Evolutionary conservation across 345 rosid genomes (phyloP).

Genomic region (Eucalyptus erythrocorys): DNA sequence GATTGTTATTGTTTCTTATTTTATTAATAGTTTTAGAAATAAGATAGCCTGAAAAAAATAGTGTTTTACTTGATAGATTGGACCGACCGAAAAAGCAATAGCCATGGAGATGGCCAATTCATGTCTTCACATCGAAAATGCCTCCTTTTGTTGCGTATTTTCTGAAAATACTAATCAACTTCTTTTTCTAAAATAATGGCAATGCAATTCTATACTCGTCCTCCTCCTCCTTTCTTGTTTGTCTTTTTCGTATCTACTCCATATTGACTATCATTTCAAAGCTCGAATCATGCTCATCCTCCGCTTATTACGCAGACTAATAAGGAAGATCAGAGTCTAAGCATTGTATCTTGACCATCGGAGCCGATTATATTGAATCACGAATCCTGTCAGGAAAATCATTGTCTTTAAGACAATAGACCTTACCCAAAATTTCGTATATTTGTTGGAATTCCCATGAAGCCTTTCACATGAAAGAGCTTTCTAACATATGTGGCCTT

Average conservation of each 20-base stretch:
- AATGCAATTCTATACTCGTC: too few species aligned
- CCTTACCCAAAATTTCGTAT: neutral
- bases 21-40: neutral
- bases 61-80: neutral
- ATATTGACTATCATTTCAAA: neutral
- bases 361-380: neutral
- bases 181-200: neutral
- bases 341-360: neutral
- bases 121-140: neutral
- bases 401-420: rapidly evolving
- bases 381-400: neutral
- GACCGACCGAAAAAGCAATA: neutral
- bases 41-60: neutral
- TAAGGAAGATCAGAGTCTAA: neutral
- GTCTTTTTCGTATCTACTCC: neutral
- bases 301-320: neutral
- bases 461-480: neutral
- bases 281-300: neutral
- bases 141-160: neutral
- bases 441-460: neutral
- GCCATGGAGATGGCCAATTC: neutral
- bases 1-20: neutral
- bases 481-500: neutral
- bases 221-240: neutral
- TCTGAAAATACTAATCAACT: neutral